Base-by-base conservation (phyloP, 805 yeast species). In the Pichia cabralensis region DNA sequence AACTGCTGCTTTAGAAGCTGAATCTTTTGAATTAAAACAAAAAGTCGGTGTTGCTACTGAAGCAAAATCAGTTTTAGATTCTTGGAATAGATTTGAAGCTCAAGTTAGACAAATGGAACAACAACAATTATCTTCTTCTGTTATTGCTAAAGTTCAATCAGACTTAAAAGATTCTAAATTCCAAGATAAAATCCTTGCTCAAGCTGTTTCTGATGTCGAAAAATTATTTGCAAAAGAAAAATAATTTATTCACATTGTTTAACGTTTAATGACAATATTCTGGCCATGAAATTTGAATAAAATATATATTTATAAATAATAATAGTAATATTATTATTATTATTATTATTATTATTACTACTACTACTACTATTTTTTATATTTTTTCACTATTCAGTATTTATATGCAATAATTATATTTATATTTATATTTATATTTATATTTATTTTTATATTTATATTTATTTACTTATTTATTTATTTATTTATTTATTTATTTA, bases 51-150 rank as follows among this genome's bases (percentile, higher is more conserved):
- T 86, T 48, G 89, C 94, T 39, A 52, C 68, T 44, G 95, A 86
- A 71, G 97, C 97, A 56, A 86, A 82, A 70, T 67, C 92, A 39
- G 95, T 89, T 42, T 76, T 92, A 59, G 98, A 92, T 67, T 85
- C 97, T 12, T 92, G 98, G 98, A 96, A 88, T 53, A 84, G 97
- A 76, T 83, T 82, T 65, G 98, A 92, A 72, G 80, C 84, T 49
- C 86, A 85, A 60, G 92, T 88, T 49, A 89, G 96, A 71, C 95
- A 85, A 71, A 67, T 76, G 58, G 95, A 92, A 73, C 98, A 92
- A 73, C 74, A 78, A 64, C 95, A 84, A 64, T 77, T 92, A 54
- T 76, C 94, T 49, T 67, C 81, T 56, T 55, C 86, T 39, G 95
- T 92, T 46, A 82, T 86, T 59, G 68, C 86, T 36, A 86, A 84